These are phyloP conservation scores for Stenogyne calaminthoides DNA, from an alignment of 305 asterid genomes.

Conservation along the genomic window DNA sequence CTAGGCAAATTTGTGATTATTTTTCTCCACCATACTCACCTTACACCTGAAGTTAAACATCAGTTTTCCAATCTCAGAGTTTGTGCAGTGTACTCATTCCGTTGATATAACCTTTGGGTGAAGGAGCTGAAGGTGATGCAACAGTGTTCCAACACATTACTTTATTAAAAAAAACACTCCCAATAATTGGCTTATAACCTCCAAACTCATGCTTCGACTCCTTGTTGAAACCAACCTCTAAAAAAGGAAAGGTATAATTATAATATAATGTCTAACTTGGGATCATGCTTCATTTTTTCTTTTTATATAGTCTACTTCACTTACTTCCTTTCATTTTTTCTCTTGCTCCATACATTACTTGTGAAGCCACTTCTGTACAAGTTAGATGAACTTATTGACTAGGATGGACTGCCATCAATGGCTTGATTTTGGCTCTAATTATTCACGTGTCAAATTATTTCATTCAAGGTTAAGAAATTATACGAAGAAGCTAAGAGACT, in stretches of 20 bases:
- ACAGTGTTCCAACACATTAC: neutral
- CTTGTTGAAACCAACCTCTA: neutral
- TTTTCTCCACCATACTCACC: conserved; percentile 4
- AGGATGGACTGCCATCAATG: conserved; percentile 11
- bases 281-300: conserved; percentile 4
- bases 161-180: too few relatives aligned
- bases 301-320: conserved; percentile 15
- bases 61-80: conserved; percentile 57
- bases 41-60: conserved; percentile 22
- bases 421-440: neutral
- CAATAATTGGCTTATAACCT: too few relatives aligned
- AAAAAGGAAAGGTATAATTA: neutral
- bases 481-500: too few relatives aligned
- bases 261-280: conserved; percentile 2
- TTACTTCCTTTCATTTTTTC: conserved; percentile 21
- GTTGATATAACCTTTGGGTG: conserved; percentile 89
- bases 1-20: conserved; percentile 8
- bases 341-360: conserved; percentile 79
- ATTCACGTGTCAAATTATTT: neutral
- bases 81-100: conserved; percentile 81
- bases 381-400: neutral
- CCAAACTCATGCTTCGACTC: conserved; percentile 26
- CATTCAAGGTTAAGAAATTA: conserved; percentile 1
- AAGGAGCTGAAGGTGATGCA: conserved; percentile 83
- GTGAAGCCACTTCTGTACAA: conserved; percentile 23